Evolutionary conservation across 306 rosid species (phyloP).

Genomic region (Cucumis melo): DNA sequence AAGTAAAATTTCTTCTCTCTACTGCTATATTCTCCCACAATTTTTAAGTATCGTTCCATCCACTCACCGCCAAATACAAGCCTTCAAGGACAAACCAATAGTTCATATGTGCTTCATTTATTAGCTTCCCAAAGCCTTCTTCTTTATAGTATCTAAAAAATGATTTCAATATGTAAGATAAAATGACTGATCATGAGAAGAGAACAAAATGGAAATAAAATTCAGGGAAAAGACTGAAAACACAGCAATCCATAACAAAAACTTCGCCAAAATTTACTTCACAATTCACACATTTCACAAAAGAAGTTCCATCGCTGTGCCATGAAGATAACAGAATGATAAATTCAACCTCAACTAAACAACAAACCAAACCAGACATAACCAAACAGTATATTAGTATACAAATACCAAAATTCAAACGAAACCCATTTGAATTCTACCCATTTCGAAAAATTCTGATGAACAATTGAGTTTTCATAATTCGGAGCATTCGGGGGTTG

Average conservation of each 20-base stretch:
- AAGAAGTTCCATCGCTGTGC: neutral
- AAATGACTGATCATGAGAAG: no score
- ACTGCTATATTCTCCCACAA: neutral
- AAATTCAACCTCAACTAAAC: neutral
- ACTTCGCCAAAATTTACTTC: neutral
- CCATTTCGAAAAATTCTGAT: no score
- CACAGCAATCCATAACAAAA: neutral
- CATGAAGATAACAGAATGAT: neutral
- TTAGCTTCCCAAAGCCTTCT: no score
- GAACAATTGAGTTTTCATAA: no score
- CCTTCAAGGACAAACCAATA: no score
- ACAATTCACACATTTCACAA: neutral
- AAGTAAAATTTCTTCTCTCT: neutral
- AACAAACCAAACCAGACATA: neutral
- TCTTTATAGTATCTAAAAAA: no score
- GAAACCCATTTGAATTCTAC: neutral
- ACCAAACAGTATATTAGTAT: neutral
- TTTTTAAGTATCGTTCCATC: neutral
- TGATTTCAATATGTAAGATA: no score
- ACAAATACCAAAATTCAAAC: neutral
- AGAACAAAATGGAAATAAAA: no score
- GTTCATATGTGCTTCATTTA: no score
- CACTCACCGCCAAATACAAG: neutral
- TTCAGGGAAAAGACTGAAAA: neutral
- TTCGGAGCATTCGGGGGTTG: no score